Base-by-base conservation (phyloP, 345 rosid genomes). In the Populus pruinosa region DNA sequence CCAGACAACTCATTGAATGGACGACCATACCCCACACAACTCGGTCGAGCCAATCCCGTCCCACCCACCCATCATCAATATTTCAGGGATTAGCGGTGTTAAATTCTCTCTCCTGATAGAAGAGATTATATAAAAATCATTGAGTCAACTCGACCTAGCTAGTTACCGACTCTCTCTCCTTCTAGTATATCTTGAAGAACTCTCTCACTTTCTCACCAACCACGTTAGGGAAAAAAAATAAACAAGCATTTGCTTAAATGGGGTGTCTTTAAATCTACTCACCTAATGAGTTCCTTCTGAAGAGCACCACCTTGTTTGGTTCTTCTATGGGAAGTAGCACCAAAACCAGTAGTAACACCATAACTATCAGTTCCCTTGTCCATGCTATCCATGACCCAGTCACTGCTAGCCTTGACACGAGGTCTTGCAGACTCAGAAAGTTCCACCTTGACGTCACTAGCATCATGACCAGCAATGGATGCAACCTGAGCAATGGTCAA, bases 401-500 rank as follows among this genome's bases (percentile, higher is more conserved):
- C 84, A 14, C 84, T 81, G 66, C 84, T 77, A 1, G 84, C 84
- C 67, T 77, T 73, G n/a, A 77, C 78, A 1, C 80, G 80, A 27
- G 75, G 71, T 16, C 78, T 50, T 7, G 84, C 77, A 2, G 80
- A 59, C 67, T 81, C 84, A 5, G 77, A 73, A 5, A 81, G 84
- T 70, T 73, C 78, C 44, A 81, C 84, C 2, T 11, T 69, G 17
- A 81, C 69, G 9, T 8, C 17, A 8, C 66, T 69, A 4, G 21
- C 9, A 3, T 72, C 76, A 23, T 55, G 62, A 9, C 75, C 66
- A 0, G 98, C 91, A 6, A 90, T 80, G 0, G 94, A 92, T 0
- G 91, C 89, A 20, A 92, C 98, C 80, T 94, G 96, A 31, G 90
- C 96, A 11, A 94, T 86, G n/a, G 96, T 94, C 62, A 94, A 75